Evolutionary conservation across 2,329 filamentous ascomycete species (phyloP), one percentile per base, ranked within the genome.

Genomic region (Nothophoma quercina): DNA sequence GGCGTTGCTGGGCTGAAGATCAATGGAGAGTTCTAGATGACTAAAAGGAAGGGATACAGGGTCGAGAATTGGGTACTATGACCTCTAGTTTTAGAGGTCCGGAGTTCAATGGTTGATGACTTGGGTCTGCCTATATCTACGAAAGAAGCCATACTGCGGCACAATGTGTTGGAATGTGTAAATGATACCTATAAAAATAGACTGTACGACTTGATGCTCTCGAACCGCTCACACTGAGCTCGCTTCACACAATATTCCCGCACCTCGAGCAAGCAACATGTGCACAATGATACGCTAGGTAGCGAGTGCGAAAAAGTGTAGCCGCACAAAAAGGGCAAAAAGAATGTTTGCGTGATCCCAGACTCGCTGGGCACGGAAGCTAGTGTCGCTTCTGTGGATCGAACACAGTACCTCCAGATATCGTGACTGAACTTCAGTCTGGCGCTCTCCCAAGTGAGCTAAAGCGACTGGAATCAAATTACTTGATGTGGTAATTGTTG

Each of bases 1-100:
- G 67, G 64, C 10, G 53, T 68, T 6, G 57, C 58, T 23, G 61
- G 62, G 1, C 9, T 70, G 7, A 60, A 59, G 41, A 40, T 64
- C 36, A 64, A 62, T 13, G 62, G 62, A 21, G 55, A 62, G 12
- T 64, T 58, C 10, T 64, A 57, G 43, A 19, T 23, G 38, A 2
- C n/a, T n/a, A n/a, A n/a, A n/a, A n/a, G n/a, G n/a, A n/a, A n/a
- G n/a, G n/a, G n/a, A n/a, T n/a, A n/a, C n/a, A n/a, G n/a, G n/a
- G n/a, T n/a, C n/a, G 12, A 41, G 26, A 33, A 41, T 22, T 30
- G 38, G 38, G 38, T 18, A 26, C 23, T 10, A 6, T 6, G 5
- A 26, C 28, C 39, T 42, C 16, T 8, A 19, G 38, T 12, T 42
- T 32, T 25, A 28, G 15, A 23, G 10, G 32, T 16, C 5, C 19